These are phyloP conservation scores for Colletotrichum cordylinicola DNA, from an alignment of 2,329 filamentous ascomycete genomes.

Conservation along the genomic window DNA sequence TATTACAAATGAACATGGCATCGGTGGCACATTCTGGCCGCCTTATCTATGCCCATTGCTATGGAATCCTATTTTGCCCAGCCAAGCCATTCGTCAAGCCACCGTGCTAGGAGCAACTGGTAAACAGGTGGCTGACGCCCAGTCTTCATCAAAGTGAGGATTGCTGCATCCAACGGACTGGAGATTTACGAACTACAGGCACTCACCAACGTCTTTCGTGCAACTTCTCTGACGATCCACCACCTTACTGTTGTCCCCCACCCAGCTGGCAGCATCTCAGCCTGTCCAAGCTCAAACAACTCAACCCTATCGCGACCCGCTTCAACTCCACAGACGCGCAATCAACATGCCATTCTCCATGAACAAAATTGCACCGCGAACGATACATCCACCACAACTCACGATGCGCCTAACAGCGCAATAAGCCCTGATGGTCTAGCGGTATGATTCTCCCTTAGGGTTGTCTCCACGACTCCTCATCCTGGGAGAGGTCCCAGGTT, in stretches of 20 bases:
- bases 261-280: neutral
- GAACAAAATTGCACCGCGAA: rapidly evolving
- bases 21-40: neutral
- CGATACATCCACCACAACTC: neutral
- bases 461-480: neutral
- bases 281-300: neutral
- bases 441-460: neutral
- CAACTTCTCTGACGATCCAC: neutral
- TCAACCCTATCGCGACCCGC: neutral
- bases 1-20: neutral
- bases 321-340: neutral
- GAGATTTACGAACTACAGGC: neutral
- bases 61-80: neutral
- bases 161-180: neutral
- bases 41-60: neutral
- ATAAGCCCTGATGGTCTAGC: neutral
- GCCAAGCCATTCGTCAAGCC: neutral
- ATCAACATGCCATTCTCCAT: neutral
- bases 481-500: neutral
- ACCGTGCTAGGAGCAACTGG: rapidly evolving
- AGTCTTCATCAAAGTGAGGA: neutral
- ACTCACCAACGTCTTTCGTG: neutral
- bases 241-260: neutral
- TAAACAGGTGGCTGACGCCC: rapidly evolving
- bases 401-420: neutral